A percentile compares a stretch with the other conserved stretches of the same genome.
phyloP scores from a whole-genome alignment of 1,284 basidiomycete species.

The Somion occarium region DNA sequence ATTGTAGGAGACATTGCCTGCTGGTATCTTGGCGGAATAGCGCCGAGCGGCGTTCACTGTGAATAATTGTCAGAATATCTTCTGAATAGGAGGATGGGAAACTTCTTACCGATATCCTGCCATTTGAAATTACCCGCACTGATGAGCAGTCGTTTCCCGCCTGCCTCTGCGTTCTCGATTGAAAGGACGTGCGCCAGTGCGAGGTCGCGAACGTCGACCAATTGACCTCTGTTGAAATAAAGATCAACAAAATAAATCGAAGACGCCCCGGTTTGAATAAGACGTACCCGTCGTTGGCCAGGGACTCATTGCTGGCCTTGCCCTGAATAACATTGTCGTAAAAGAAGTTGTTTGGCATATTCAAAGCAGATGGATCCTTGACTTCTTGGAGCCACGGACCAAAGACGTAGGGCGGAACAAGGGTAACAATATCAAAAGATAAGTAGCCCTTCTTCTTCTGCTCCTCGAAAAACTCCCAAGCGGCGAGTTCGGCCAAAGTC shows the following conservation, averaged over 20 bases:
- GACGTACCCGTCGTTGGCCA: neutral
- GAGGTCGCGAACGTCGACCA: slow-evolving; percentile 59
- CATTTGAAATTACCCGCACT: slow-evolving; percentile 19
- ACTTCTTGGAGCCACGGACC: slow-evolving; percentile 1
- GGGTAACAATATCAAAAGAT: neutral
- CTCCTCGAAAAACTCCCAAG: slow-evolving; percentile 2
- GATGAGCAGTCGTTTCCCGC: slow-evolving; percentile 16
- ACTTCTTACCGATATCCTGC: slow-evolving; percentile 27
- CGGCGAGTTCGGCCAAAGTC: slow-evolving; percentile 15
- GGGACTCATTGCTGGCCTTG: neutral
- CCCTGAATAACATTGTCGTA: neutral
- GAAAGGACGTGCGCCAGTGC: slow-evolving; percentile 52
- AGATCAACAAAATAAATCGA: too few species aligned
- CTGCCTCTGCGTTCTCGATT: slow-evolving; percentile 25
- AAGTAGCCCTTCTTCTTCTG: neutral
- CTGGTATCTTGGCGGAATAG: neutral
- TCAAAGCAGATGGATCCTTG: neutral
- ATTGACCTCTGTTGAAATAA: slow-evolving; percentile 17
- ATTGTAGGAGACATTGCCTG: neutral
- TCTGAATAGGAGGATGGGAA: neutral
- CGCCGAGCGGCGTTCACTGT: neutral
- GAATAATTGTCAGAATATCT: neutral
- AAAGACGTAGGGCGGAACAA: slow-evolving; percentile 2
- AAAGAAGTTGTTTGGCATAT: neutral
- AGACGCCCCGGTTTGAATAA: neutral